Base-by-base conservation (phyloP, 2,329 filamentous ascomycete species). In the Rutstroemia sp. region DNA sequence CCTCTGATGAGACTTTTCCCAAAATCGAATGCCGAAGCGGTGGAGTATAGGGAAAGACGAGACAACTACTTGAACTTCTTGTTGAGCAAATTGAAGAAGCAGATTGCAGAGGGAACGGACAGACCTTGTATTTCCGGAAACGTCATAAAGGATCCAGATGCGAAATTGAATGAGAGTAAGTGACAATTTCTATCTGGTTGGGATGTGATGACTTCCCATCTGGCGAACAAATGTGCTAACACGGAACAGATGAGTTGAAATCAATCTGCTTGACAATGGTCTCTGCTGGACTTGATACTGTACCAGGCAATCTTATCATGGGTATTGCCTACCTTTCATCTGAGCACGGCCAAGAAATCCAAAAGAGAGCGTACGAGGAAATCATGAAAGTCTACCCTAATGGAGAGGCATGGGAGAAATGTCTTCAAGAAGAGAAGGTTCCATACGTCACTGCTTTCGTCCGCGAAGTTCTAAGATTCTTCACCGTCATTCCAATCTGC, bases 201-300 rank as follows among this genome's bases (percentile, higher is more conserved):
- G 3, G 19, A 21, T 4, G 27, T 30, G 8, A 30, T 9, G 7
- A 10, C 1, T 41, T 14, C 4, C 38, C 4, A 41, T 41, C 17
- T 41, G 14, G 6, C 72, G 72, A 30, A 4, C 71, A 70, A 39
- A 60, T 70, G 48, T 66, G 73, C 58, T 78, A 41, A 76, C 67
- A 12, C 19, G n/a, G 59, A 3, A 5, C 54, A 87, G 86, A 81
- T 12, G 89, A 92, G 69, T 78, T 92, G 50, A 89, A 87, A 70
- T 88, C 86, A 2, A 89, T 94, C 63, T 89, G 88, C 68, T 72
- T 94, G 23, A 90, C 87, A 23, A 91, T 92, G 81, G 86, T 92
- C 0, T 88, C 85, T 1, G 89, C 87, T 0, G 89, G 89, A 17
- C 79, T 92, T 16, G 89, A 94, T 67, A 94, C 89, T 0, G 85